Evolutionary conservation across 1,139 yeast species (phyloP).

Genomic region (Komagataea norvegica): DNA sequence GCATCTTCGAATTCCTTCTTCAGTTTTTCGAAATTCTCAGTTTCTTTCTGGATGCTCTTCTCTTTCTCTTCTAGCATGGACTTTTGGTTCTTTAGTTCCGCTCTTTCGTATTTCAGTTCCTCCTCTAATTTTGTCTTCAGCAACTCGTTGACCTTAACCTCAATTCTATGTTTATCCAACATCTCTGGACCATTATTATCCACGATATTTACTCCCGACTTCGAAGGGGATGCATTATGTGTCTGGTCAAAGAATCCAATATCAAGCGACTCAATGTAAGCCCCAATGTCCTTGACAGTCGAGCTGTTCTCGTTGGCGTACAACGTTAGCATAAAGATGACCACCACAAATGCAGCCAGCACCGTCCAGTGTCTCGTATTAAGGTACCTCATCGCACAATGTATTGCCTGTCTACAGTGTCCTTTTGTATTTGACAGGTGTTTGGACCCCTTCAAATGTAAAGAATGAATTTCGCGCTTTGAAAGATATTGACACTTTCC

Average conservation of each 20-base stretch:
- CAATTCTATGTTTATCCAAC: slow-evolving; percentile 20
- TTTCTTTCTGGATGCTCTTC: no score
- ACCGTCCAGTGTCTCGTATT: slow-evolving; percentile 13
- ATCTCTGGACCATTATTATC: slow-evolving; percentile 19
- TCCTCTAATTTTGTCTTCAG: slow-evolving; percentile 18
- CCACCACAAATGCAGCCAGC: slow-evolving; percentile 8
- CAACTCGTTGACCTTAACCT: slow-evolving; percentile 20
- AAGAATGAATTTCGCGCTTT: no score
- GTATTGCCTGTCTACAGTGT: no score
- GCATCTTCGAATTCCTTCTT: slow-evolving; percentile 5
- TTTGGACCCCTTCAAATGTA: no score
- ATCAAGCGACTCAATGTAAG: slow-evolving; percentile 9
- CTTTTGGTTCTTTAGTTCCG: slow-evolving; percentile 9
- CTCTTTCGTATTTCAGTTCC: slow-evolving; percentile 17
- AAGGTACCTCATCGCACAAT: slow-evolving; percentile 4
- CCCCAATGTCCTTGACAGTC: slow-evolving; percentile 11
- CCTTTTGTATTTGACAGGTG: no score
- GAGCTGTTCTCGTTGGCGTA: slow-evolving; percentile 10
- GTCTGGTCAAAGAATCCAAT: neutral
- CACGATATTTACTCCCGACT: slow-evolving; percentile 8
- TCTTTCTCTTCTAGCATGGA: slow-evolving; percentile 10
- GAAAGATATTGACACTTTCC: no score
- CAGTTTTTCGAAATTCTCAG: no score
- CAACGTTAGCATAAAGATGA: slow-evolving; percentile 5
- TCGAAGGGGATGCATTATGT: neutral